Conservation (phyloP, 768 basidiomycete genomes). For the Hericium coralloides region DNA sequence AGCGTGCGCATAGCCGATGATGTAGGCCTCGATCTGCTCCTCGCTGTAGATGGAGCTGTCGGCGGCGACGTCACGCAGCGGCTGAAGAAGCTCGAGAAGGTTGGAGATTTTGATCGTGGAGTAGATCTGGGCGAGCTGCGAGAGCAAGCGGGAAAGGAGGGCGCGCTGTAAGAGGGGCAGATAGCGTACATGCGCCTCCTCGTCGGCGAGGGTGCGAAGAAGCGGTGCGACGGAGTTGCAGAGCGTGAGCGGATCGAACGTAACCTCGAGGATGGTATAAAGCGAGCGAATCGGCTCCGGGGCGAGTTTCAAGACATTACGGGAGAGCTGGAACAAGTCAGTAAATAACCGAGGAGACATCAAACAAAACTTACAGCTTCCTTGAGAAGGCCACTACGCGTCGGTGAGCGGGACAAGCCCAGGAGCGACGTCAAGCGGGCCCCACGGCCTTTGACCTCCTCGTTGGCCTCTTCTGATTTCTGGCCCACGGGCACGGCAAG, state of each 20-base stretch:
- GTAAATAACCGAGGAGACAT: constrained; percentile 3
- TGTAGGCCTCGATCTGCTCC: constrained; percentile 81
- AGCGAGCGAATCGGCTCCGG: constrained; percentile 66
- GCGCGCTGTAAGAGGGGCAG: constrained; percentile 87
- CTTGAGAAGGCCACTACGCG: constrained; percentile 73
- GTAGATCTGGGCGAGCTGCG: constrained; percentile 90
- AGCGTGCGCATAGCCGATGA: constrained; percentile 85
- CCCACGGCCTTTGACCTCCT: constrained; percentile 54
- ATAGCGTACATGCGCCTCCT: constrained; percentile 67
- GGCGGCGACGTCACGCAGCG: constrained; percentile 49
- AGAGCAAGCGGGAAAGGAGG: constrained; percentile 82
- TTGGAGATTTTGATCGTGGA: constrained; percentile 74
- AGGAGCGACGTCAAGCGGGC: constrained; percentile 79
- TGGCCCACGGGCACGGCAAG: constrained; percentile 87
- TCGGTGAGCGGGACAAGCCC: constrained; percentile 76
- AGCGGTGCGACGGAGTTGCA: constrained; percentile 74
- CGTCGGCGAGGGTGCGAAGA: constrained; percentile 47
- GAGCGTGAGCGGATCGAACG: constrained; percentile 87
- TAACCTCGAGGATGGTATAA: constrained; percentile 84
- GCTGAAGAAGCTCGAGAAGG: constrained; percentile 70
- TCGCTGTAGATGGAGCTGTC: constrained; percentile 41
- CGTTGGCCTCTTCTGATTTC: constrained; percentile 37
- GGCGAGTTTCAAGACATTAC: constrained; percentile 75
- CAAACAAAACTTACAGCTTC: constrained; percentile 60
- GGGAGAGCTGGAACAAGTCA: constrained; percentile 47